These are phyloP conservation scores for Neurospora hispaniola DNA, from an alignment of 495 filamentous ascomycete genomes.

Conservation along the genomic window DNA sequence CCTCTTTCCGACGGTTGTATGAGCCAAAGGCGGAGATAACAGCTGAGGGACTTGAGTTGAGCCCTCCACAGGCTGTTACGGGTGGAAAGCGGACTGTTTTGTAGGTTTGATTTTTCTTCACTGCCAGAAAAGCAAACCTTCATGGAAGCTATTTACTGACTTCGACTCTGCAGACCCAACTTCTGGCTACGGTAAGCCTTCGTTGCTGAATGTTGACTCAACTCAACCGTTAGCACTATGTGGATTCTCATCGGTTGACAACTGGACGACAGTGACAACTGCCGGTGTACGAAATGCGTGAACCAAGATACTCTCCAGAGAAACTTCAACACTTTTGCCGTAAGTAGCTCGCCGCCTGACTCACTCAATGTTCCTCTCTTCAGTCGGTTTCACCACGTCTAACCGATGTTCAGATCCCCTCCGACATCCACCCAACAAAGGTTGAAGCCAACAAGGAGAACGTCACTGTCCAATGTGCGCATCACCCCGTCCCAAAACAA, in stretches of 20 bases:
- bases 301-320: slow-evolving; percentile 72
- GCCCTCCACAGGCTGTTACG: neutral
- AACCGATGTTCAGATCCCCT: slow-evolving; percentile 32
- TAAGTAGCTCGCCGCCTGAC: slow-evolving; percentile 4
- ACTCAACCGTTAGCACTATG: neutral
- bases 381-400: neutral
- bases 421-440: slow-evolving; percentile 34
- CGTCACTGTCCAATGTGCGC: slow-evolving; percentile 34
- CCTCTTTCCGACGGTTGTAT: neutral
- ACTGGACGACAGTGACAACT: slow-evolving; percentile 57
- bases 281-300: slow-evolving; percentile 62
- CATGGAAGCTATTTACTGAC: neutral
- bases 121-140: neutral
- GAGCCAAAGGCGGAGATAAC: neutral
- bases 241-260: neutral
- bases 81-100: neutral
- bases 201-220: neutral
- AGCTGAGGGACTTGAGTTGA: neutral
- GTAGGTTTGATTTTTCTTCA: neutral
- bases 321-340: slow-evolving; percentile 55
- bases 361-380: neutral
- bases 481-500: neutral
- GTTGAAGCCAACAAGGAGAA: slow-evolving; percentile 21
- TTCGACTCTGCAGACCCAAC: neutral
- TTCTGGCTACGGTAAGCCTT: slow-evolving; percentile 32